phyloP scores from a whole-genome alignment of 768 basidiomycete genomes.

The Pisolithus marmoratus region DNA sequence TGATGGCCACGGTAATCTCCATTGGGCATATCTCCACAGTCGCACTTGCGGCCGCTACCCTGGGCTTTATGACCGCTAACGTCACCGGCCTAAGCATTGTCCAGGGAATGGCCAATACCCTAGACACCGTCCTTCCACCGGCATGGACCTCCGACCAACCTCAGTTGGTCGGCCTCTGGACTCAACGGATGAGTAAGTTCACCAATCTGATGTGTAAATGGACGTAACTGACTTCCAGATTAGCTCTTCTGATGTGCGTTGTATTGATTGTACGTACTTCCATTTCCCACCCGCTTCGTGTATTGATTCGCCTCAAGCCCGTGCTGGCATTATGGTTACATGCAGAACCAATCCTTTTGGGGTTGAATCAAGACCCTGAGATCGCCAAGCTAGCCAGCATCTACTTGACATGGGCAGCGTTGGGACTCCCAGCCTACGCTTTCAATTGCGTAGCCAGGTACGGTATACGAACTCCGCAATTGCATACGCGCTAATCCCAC shows the following conservation, averaged over 20 bases:
- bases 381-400: constrained; percentile 69
- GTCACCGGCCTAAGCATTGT: constrained; percentile 58
- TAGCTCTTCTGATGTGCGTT: constrained; percentile 54
- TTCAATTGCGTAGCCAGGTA: constrained; percentile 47
- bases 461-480: background rate
- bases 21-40: constrained; percentile 89
- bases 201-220: background rate
- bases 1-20: constrained; percentile 81
- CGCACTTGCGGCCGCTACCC: constrained; percentile 77
- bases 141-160: constrained; percentile 92
- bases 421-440: constrained; percentile 73
- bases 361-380: constrained; percentile 70
- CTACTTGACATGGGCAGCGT: constrained; percentile 66
- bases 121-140: constrained; percentile 90
- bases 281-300: background rate
- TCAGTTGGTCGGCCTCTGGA: constrained; percentile 82
- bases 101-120: constrained; percentile 75
- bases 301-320: constrained; percentile 25
- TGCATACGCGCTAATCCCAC: background rate
- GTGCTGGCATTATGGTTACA: constrained; percentile 77
- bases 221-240: background rate
- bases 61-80: constrained; percentile 71
- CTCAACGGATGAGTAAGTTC: constrained; percentile 76
- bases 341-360: constrained; percentile 70
- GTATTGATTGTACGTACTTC: constrained; percentile 49